Conservation (phyloP, 768 basidiomycete genomes). For the Rhodotorula sphaerocarpa region DNA sequence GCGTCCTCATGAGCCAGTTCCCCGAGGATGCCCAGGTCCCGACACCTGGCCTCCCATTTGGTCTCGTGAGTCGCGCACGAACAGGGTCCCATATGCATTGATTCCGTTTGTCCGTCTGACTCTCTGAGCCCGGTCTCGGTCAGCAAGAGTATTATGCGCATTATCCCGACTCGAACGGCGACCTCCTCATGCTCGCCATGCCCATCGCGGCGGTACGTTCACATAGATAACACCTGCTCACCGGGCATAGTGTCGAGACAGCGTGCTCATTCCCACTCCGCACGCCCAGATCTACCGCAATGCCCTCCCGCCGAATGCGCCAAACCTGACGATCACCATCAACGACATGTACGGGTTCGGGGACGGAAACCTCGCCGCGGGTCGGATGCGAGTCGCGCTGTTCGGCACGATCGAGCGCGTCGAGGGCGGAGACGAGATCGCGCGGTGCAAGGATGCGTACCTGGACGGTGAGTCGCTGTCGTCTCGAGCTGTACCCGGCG, state of each 20-base stretch:
- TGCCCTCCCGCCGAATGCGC: constrained; percentile 30
- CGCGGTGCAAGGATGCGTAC: constrained; percentile 20
- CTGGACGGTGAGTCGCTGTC: constrained; percentile 13
- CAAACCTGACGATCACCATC: constrained; percentile 33
- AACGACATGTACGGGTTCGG: constrained; percentile 33
- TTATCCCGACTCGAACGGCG: constrained; percentile 32
- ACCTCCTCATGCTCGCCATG: constrained; percentile 34
- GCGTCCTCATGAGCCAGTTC: constrained; percentile 27
- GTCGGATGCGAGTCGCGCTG: constrained; percentile 30
- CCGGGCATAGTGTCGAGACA: too few species aligned
- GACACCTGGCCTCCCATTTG: constrained; percentile 23
- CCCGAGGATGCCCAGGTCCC: background rate
- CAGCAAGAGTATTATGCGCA: constrained; percentile 36
- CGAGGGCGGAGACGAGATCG: constrained; percentile 19
- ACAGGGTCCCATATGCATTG: background rate
- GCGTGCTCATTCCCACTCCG: too few species aligned
- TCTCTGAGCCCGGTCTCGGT: background rate
- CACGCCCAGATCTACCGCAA: constrained; percentile 34
- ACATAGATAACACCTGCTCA: too few species aligned
- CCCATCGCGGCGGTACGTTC: constrained; percentile 26
- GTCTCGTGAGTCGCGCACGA: constrained; percentile 4
- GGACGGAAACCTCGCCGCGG: constrained; percentile 32
- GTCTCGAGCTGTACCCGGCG: too few species aligned
- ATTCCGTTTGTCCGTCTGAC: background rate
- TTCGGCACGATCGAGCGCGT: constrained; percentile 33